phyloP scores from a whole-genome alignment of 805 yeast species.

The Saitoella complicata region DNA sequence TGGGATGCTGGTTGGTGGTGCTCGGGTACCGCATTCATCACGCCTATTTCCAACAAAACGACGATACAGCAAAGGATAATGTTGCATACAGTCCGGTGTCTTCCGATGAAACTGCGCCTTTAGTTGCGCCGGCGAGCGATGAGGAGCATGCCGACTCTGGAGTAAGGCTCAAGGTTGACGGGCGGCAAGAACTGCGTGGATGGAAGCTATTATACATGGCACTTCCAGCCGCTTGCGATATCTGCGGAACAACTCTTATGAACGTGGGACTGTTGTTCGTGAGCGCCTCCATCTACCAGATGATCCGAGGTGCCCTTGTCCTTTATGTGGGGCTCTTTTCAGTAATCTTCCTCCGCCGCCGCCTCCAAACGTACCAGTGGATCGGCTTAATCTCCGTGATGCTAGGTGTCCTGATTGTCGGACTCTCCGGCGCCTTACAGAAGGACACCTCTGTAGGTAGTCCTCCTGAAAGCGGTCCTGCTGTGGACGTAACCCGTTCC shows the following conservation, averaged over 20 bases:
- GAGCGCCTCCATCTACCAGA: constrained; percentile 69
- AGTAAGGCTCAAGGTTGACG: not conserved
- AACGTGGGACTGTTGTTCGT: constrained; percentile 57
- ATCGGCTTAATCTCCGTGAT: constrained; percentile 44
- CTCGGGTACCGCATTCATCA: not conserved
- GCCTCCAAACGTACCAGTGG: constrained; percentile 52
- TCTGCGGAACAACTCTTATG: constrained; percentile 57
- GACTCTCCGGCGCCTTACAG: constrained; percentile 42
- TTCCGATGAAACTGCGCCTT: constrained; percentile 1
- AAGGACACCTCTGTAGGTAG: constrained; percentile 3
- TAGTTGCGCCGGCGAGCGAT: not conserved
- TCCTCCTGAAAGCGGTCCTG: not conserved
- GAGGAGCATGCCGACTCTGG: not conserved
- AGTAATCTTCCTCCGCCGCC: constrained; percentile 40
- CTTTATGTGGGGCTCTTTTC: constrained; percentile 61
- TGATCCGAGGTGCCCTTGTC: constrained; percentile 70
- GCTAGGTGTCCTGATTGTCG: constrained; percentile 56
- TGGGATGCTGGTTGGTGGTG: constrained; percentile 25
- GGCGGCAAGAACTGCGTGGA: constrained; percentile 11
- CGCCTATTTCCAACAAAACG: not conserved
- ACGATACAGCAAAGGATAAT: not conserved
- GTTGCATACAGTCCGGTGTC: constrained; percentile 3
- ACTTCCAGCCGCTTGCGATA: constrained; percentile 56
- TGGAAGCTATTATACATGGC: constrained; percentile 26
- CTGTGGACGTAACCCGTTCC: constrained; percentile 4